These are phyloP conservation scores for Neurospora cerealis DNA, from an alignment of 495 filamentous ascomycete genomes.

Conservation along the genomic window DNA sequence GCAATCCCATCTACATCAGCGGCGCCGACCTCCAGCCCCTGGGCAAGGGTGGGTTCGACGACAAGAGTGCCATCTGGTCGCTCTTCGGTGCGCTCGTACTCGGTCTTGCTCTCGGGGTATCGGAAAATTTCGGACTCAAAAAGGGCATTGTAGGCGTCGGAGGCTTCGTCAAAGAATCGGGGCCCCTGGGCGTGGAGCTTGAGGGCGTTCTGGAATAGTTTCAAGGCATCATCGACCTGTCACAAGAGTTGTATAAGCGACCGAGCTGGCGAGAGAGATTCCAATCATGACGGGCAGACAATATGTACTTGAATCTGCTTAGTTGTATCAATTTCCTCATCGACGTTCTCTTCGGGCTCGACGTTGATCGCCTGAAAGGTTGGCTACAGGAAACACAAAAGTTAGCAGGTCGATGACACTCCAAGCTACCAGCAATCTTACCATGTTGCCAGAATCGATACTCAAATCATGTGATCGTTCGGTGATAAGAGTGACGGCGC, in stretches of 20 bases:
- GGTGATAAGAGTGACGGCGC: neutral
- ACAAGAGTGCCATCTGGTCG: constrained; percentile 42
- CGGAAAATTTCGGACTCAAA: constrained; percentile 90
- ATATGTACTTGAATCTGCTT: constrained; percentile 65
- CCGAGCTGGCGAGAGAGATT: neutral
- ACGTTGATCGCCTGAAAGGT: constrained; percentile 80
- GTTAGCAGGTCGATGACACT: neutral
- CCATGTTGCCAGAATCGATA: neutral
- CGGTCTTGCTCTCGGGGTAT: constrained; percentile 73
- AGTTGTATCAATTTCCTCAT: constrained; percentile 89
- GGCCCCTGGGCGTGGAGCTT: constrained; percentile 88
- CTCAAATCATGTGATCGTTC: neutral
- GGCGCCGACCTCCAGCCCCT: constrained; percentile 31
- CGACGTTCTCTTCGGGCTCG: constrained; percentile 79
- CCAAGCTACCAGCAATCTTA: neutral
- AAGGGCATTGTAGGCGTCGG: constrained; percentile 72
- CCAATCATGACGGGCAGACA: neutral
- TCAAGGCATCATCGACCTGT: constrained; percentile 90
- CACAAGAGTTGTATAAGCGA: neutral
- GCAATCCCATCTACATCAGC: constrained; percentile 56
- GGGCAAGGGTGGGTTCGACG: constrained; percentile 27
- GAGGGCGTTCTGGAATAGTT: constrained; percentile 85
- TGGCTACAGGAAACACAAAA: constrained; percentile 25
- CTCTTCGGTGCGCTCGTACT: constrained; percentile 56
- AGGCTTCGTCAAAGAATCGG: constrained; percentile 60